phyloP scores from a whole-genome alignment of 208 protist species.

The Trypanosoma theileri region DNA sequence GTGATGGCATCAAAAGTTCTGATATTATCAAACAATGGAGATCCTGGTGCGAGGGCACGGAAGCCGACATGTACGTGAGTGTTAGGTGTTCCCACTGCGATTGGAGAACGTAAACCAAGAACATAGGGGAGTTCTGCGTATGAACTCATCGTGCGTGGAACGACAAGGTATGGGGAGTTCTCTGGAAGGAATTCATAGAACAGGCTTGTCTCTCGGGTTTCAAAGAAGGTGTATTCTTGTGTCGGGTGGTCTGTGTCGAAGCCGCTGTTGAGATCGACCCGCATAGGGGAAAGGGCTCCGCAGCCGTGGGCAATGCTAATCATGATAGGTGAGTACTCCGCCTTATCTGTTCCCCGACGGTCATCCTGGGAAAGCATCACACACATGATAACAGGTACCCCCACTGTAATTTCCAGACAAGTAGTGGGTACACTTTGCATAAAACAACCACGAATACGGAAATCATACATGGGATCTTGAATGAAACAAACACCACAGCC shows the following conservation, averaged over 20 bases:
- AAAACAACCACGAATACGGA: conserved; percentile 78
- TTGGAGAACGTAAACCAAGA: conserved; percentile 51
- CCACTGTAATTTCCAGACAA: conserved; percentile 66
- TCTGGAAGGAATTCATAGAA: conserved; percentile 76
- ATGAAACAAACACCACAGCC: conserved; percentile 79
- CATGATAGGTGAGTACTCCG: conserved; percentile 71
- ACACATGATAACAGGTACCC: conserved; percentile 43
- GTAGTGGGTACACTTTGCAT: conserved; percentile 63
- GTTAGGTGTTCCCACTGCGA: conserved; percentile 54
- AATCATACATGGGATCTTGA: conserved; percentile 69
- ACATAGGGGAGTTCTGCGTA: conserved; percentile 60
- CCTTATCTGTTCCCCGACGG: conserved; percentile 65
- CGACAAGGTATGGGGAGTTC: conserved; percentile 77
- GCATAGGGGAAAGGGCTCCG: conserved; percentile 44
- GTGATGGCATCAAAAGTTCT: conserved; percentile 62
- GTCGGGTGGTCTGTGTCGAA: conserved; percentile 80
- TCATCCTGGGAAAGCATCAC: conserved; percentile 77
- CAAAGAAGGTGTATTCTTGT: conserved; percentile 68
- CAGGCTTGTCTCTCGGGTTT: conserved; percentile 73
- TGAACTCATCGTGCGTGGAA: conserved; percentile 63
- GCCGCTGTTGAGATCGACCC: conserved; percentile 70
- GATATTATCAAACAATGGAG: conserved; percentile 73
- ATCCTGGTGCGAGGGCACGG: conserved; percentile 55
- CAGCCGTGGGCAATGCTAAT: conserved; percentile 72
- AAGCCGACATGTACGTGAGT: conserved; percentile 62